These are phyloP conservation scores for Mantamonas sphyraenae DNA, from an alignment of 78 protist species.

Conservation along the genomic window DNA sequence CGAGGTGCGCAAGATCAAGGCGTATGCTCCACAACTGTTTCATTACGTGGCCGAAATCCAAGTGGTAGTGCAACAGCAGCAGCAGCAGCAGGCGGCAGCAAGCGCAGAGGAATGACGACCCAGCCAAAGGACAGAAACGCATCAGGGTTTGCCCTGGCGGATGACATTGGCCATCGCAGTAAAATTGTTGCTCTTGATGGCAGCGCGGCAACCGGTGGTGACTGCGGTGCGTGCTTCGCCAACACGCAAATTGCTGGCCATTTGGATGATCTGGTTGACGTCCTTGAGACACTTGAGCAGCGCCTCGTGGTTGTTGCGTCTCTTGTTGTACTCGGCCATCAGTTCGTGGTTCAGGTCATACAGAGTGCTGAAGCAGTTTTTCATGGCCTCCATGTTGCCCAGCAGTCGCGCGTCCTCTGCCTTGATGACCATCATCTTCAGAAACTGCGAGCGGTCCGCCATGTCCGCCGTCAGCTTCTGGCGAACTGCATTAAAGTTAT, in stretches of 20 bases:
- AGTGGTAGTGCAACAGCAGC: too few relatives aligned
- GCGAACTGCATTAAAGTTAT: slow-evolving; percentile 22
- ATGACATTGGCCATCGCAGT: not conserved
- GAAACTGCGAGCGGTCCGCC: slow-evolving; percentile 33
- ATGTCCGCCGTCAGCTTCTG: slow-evolving; percentile 32
- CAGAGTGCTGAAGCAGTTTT: not conserved
- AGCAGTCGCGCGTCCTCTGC: slow-evolving; percentile 48
- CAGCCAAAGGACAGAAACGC: too few relatives aligned
- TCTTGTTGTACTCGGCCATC: slow-evolving; percentile 15
- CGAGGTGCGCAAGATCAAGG: slow-evolving; percentile 7
- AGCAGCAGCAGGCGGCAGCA: too few relatives aligned
- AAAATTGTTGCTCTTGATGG: not conserved
- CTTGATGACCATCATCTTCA: slow-evolving; percentile 29
- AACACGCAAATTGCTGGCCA: slow-evolving; percentile 15
- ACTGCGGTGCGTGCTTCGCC: not conserved
- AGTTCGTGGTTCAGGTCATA: slow-evolving; percentile 17
- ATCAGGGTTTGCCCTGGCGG: too few relatives aligned
- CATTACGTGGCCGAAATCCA: slow-evolving; percentile 26
- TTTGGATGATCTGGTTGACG: slow-evolving; percentile 47
- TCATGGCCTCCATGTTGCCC: slow-evolving; percentile 14
- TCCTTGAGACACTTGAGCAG: slow-evolving; percentile 23
- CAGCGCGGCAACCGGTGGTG: not conserved
- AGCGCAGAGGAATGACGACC: too few relatives aligned
- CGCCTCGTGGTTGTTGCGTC: slow-evolving; percentile 33
- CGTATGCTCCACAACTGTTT: slow-evolving; percentile 3